A percentile compares a stretch with the other conserved stretches of the same genome.
Conservation (phyloP, 495 filamentous ascomycete genomes). For the Halenospora varia region DNA sequence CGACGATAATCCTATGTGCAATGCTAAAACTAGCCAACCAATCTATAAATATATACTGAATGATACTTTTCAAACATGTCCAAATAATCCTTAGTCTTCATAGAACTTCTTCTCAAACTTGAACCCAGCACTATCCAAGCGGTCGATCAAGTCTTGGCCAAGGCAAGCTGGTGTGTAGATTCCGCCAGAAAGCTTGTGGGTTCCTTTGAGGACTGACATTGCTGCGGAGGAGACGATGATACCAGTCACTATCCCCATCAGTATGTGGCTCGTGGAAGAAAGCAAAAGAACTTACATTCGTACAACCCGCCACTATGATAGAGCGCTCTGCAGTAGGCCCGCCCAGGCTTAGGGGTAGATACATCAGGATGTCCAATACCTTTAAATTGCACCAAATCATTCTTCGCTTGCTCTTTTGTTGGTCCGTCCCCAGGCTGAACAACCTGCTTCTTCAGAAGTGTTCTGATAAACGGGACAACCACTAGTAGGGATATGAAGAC, state of each 20-base stretch:
- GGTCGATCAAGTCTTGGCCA: slow-evolving; percentile 71
- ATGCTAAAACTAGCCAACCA: too few relatives aligned
- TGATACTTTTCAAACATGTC: too few relatives aligned
- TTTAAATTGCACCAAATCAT: slow-evolving; percentile 60
- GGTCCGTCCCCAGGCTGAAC: slow-evolving; percentile 68
- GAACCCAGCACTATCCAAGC: slow-evolving; percentile 60
- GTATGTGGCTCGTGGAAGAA: neutral
- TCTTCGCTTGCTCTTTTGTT: slow-evolving; percentile 46
- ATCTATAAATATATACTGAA: too few relatives aligned
- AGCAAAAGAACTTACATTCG: slow-evolving; percentile 37
- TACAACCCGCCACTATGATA: slow-evolving; percentile 66
- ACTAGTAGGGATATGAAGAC: slow-evolving; percentile 48
- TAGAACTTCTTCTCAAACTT: slow-evolving; percentile 49
- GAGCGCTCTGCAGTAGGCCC: slow-evolving; percentile 54
- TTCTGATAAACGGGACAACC: slow-evolving; percentile 49
- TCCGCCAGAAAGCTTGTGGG: slow-evolving; percentile 59
- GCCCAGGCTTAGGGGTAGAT: slow-evolving; percentile 30
- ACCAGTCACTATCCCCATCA: slow-evolving; percentile 52
- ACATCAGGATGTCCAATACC: slow-evolving; percentile 62
- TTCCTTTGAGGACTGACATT: slow-evolving; percentile 62
- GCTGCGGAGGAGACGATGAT: slow-evolving; percentile 66
- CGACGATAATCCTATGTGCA: too few relatives aligned
- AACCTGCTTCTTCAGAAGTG: slow-evolving; percentile 48
- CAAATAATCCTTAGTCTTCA: too few relatives aligned
- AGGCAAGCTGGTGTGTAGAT: slow-evolving; percentile 81